Evolutionary conservation across 2,329 filamentous ascomycete genomes (phyloP), one percentile per base, ranked within the genome.

Genomic region (Curvularia sp.): DNA sequence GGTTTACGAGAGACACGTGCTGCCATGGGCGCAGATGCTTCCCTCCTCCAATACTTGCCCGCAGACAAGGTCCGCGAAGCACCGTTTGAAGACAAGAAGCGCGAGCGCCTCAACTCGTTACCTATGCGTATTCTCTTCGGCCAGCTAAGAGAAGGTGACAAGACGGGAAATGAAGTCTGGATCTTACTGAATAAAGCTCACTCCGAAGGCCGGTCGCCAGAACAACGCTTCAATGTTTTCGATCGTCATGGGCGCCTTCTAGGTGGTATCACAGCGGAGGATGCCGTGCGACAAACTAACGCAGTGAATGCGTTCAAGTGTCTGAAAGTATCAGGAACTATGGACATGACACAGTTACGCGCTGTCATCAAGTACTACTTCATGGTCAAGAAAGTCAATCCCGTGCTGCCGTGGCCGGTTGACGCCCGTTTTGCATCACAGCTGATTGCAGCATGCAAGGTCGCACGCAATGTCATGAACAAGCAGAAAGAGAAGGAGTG

Each of bases 331-430:
- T 5, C 15, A 7, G 43, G 43, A 5, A 32, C 5, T 5, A 47
- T 47, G n/a, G 28, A 32, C 8, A 21, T 15, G 27, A 3, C n/a
- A 8, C 43, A 15, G 5, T 18, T 47, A 4, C 43, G 28, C 1
- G 43, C 43, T 21, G 28, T 47, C 1, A 47, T 47, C 18, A 47
- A 13, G n/a, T 47, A 47, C 27, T 47, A 47, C 25, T 47, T 47
- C 28, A 47, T 47, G 27, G 5, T 47, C 12, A 47, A 47, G 18
- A 30, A 32, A 30, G 43, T 32, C 28, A 18, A 47, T 6, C 43
- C 43, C 18, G 2, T 12, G 27, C 7, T 19, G 12, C 43, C 43
- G 10, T 47, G 43, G 43, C 43, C n/a, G 3, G 18, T 32, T 18
- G 28, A 47, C 27, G 9, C 2, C 13, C 43, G 18, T 21, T 47